A percentile compares a stretch with the other conserved stretches of the same genome.
phyloP scores from a whole-genome alignment of 73 alveolate genomes.

The Stentor roeselii region DNA sequence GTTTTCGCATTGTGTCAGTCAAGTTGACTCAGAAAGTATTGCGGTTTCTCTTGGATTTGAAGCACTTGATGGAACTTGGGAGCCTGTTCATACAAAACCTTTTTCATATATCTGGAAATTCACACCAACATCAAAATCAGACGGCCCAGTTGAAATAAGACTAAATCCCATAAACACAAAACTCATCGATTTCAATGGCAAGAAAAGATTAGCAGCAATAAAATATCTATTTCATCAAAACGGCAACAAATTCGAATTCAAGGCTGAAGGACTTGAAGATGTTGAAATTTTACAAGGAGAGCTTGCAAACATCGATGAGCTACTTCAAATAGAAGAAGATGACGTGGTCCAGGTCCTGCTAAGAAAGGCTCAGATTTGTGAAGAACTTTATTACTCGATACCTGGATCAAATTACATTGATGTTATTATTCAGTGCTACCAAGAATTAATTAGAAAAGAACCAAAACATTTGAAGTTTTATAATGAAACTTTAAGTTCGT shows the following conservation, averaged over 20 bases:
- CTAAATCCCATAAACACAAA: constrained; percentile 3
- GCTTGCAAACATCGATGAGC: background rate
- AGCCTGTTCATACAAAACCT: constrained; percentile 19
- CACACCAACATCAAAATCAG: background rate
- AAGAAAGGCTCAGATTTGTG: constrained; percentile 4
- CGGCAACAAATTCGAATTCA: background rate
- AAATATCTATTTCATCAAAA: background rate
- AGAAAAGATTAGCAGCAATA: background rate
- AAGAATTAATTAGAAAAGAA: background rate
- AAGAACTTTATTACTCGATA: background rate
- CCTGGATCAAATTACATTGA: background rate
- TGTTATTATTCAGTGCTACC: background rate
- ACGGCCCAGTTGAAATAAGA: background rate
- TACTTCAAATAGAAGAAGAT: background rate
- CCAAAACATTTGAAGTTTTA: background rate
- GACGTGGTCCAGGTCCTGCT: background rate
- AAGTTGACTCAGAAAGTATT: background rate
- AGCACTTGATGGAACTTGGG: constrained; percentile 16
- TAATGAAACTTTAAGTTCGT: background rate
- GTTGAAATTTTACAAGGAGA: background rate
- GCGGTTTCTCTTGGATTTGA: constrained; percentile 20
- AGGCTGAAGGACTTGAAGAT: constrained; percentile 18
- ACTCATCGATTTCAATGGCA: background rate
- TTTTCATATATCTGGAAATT: constrained; percentile 22
- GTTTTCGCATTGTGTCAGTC: constrained; percentile 1